Base-by-base conservation (phyloP, 208 protist species). In the Trichomonas vaginalis region DNA sequence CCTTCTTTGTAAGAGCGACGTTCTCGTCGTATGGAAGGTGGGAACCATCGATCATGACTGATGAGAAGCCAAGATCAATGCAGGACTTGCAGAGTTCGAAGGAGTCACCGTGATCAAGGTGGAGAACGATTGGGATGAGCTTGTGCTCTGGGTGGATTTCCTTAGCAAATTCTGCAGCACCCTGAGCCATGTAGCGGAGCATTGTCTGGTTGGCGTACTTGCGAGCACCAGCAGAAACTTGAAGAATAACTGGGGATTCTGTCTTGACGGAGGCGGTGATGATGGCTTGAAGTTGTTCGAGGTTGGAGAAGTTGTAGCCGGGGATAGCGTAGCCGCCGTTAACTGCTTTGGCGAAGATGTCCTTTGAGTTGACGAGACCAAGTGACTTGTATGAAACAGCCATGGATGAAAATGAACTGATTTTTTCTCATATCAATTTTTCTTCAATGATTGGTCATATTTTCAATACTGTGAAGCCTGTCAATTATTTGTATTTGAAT, bases 41-140 rank as follows among this genome's bases (percentile, higher is more conserved):
- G 23, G 97, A 97, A 42, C 95, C 96, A 95, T 97, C 97, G 86
- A 97, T 97, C 97, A 97, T 97, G 95, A 97, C 96, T 39, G 96
- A 97, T 56, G 97, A 96, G 96, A 97, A 97, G 56, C 97, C 97
- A 21, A 96, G n/a, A 0, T 48, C 61, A 27, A 97, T 96, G 49
- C 95, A 95, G 23, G 35, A 90, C 82, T 96, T 92, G 39, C 56
- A 42, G 42, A 96, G 88, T 95, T 97, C 96, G 15, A 96, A 47
- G 0, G 9, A 95, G 35, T 97, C 96, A 56, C 95, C 95, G 79
- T 97, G 97, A 47, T 97, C 97, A 37, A 97, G 96, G 48, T 97
- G 96, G 21, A 97, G 27, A 51, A 39, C 79, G 79, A 97, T 95
- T n/a, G 97, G 97, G 95, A 86, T 86, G 12, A 86, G 23, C 17